Conservation (phyloP, 768 basidiomycete species). For the Pisolithus tinctorius region DNA sequence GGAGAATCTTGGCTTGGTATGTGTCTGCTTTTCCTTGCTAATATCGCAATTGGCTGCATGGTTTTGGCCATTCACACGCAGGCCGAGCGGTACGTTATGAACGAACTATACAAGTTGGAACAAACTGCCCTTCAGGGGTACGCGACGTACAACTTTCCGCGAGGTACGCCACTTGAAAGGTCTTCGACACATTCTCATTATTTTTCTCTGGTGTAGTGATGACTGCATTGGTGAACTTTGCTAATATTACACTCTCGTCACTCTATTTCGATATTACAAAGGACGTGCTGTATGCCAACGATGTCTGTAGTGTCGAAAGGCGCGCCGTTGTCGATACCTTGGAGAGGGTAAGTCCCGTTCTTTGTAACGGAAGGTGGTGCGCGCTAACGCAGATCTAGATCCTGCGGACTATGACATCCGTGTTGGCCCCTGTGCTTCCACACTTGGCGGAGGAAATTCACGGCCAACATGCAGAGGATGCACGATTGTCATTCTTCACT, state of each 20-base stretch:
- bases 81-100: slow-evolving; percentile 84
- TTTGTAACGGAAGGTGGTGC: neutral
- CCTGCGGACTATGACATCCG: slow-evolving; percentile 55
- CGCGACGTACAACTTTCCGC: slow-evolving; percentile 68
- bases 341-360: slow-evolving; percentile 43
- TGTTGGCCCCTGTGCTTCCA: slow-evolving; percentile 82
- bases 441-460: slow-evolving; percentile 89
- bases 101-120: slow-evolving; percentile 74
- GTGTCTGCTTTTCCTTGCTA: slow-evolving; percentile 16
- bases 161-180: slow-evolving; percentile 42
- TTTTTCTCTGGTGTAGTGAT: slow-evolving; percentile 47
- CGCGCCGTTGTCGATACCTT: slow-evolving; percentile 65
- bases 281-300: slow-evolving; percentile 79
- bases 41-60: neutral
- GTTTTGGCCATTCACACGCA: slow-evolving; percentile 21
- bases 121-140: slow-evolving; percentile 62
- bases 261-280: slow-evolving; percentile 91
- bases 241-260: slow-evolving; percentile 79
- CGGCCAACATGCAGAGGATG: slow-evolving; percentile 15
- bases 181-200: neutral
- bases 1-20: slow-evolving; percentile 57
- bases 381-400: slow-evolving; percentile 35
- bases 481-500: slow-evolving; percentile 56
- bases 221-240: slow-evolving; percentile 65
- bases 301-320: slow-evolving; percentile 43